These are phyloP conservation scores for Fusarium guadeloupense DNA, from an alignment of 2,329 filamentous ascomycete species.

Conservation along the genomic window DNA sequence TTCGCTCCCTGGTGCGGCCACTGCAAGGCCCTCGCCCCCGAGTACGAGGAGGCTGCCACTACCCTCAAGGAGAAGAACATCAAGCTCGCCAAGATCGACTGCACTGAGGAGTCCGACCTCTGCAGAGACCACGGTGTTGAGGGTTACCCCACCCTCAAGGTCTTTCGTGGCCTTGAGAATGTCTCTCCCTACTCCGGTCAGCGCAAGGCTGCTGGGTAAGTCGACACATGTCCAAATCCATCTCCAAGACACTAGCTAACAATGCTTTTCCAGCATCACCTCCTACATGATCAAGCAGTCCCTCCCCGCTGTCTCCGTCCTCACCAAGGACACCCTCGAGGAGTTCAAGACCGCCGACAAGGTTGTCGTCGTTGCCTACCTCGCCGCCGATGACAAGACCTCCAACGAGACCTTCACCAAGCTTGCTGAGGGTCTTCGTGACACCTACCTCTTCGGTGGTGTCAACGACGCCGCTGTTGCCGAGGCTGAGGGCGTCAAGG, in stretches of 20 bases:
- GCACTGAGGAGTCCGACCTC: conserved; percentile 91
- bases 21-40: conserved; percentile 96
- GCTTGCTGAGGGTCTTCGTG: conserved; percentile 79
- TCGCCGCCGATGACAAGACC: conserved; percentile 80
- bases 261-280: conserved; percentile 59
- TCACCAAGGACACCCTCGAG: conserved; percentile 83
- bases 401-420: conserved; percentile 85
- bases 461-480: conserved; percentile 85
- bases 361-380: conserved; percentile 91
- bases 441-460: conserved; percentile 91
- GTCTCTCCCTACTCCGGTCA: conserved; percentile 85
- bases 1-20: conserved; percentile 97
- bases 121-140: conserved; percentile 92
- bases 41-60: conserved; percentile 89
- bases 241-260: conserved; percentile 32
- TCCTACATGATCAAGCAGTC: conserved; percentile 99
- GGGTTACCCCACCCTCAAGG: conserved; percentile 98
- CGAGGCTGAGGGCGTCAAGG: conserved; percentile 87
- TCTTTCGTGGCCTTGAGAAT: conserved; percentile 92
- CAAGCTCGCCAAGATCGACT: conserved; percentile 87
- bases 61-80: conserved; percentile 89
- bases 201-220: conserved; percentile 82
- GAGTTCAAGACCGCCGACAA: conserved; percentile 99
- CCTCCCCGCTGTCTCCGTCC: conserved; percentile 86
- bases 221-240: conserved; percentile 28